A percentile compares a stretch with the other conserved stretches of the same genome.
Evolutionary conservation across 176 grass and related monocot genomes (phyloP).

Genomic region (Rhynchospora pubera): DNA sequence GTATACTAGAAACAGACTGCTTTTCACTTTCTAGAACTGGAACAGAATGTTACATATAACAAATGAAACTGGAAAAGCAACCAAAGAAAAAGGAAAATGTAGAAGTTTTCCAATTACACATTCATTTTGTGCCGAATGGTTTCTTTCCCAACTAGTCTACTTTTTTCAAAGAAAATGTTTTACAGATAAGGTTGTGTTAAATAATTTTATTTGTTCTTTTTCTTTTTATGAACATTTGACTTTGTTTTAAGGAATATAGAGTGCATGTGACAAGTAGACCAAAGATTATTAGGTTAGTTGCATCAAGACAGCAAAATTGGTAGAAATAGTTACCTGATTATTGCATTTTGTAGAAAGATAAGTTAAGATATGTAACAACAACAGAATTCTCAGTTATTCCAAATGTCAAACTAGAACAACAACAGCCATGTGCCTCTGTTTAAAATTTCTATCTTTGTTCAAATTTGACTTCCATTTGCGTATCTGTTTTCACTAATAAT

Average conservation of each 20-base stretch:
- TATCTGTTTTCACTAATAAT: conserved; percentile 19
- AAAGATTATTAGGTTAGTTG: background rate
- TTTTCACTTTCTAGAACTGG: background rate
- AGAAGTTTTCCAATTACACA: background rate
- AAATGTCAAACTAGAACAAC: conserved; percentile 14
- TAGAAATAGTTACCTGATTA: background rate
- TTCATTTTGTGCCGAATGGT: background rate
- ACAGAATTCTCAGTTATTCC: background rate
- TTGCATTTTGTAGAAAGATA: conserved; percentile 17
- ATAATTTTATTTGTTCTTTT: conserved; percentile 2
- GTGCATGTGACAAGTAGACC: conserved; percentile 7
- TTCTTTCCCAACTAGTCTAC: background rate
- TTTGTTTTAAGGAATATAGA: background rate
- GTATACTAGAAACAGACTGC: background rate
- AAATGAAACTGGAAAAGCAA: background rate
- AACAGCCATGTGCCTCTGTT: conserved; percentile 7
- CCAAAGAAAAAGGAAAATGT: background rate
- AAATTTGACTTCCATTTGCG: conserved; percentile 17
- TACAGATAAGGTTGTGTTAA: background rate
- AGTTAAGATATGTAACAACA: background rate
- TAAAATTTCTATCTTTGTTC: conserved; percentile 14
- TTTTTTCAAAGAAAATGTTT: background rate
- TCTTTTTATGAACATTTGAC: background rate
- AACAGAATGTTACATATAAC: background rate
- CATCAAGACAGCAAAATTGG: background rate